Evolutionary conservation across 371 early-diverging fungal genomes (phyloP).

Genomic region (Apophysomyces trapeziformis): DNA sequence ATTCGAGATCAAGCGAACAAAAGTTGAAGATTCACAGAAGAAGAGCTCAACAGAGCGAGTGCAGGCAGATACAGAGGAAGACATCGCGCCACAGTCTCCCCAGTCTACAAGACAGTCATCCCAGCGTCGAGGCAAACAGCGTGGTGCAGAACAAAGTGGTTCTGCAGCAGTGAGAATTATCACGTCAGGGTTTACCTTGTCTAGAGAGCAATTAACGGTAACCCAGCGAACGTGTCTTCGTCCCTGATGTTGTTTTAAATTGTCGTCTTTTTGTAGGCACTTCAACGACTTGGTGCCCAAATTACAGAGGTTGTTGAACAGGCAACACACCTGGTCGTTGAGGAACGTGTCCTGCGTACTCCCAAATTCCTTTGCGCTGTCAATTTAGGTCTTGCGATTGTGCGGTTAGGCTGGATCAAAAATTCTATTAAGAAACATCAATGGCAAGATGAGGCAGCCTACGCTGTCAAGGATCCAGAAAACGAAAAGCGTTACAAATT

Average conservation of each 20-base stretch:
- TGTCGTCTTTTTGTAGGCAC: not conserved
- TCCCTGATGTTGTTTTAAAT: not conserved
- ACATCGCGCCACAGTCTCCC: not conserved
- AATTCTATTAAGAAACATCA: conserved; percentile 12
- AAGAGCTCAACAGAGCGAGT: not conserved
- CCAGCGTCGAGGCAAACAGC: not conserved
- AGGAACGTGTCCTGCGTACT: conserved; percentile 23
- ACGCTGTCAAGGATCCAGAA: conserved; percentile 19
- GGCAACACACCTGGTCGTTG: conserved; percentile 24
- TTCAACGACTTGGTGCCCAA: conserved; percentile 16
- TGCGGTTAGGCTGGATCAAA: conserved; percentile 18
- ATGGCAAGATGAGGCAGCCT: conserved; percentile 16
- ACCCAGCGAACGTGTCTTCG: not conserved
- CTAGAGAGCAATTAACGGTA: conserved; percentile 8
- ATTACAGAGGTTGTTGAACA: conserved; percentile 13
- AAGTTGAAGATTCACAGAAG: not conserved
- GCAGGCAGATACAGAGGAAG: not conserved
- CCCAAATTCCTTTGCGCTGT: conserved; percentile 32
- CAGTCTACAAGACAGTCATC: not conserved
- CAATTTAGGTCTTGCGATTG: conserved; percentile 27
- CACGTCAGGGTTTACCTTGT: no score
- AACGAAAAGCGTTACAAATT: conserved; percentile 19
- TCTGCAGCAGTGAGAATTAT: no score
- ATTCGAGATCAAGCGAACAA: conserved; percentile 34
- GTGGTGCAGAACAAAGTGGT: not conserved